Conservation (phyloP, 164 flowering plant species). For the Vitis rupestris region DNA sequence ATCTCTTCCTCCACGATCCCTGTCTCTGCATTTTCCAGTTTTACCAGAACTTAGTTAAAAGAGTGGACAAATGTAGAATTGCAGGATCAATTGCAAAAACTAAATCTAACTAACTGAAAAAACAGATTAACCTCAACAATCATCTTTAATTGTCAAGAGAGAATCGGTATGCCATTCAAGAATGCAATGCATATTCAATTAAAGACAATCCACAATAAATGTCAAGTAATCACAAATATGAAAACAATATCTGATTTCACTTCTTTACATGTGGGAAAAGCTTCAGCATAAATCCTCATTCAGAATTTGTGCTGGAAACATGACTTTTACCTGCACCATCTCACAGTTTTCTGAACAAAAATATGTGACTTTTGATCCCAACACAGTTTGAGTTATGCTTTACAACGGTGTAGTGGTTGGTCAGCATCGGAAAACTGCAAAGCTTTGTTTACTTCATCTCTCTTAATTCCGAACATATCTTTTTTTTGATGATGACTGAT, state of each 20-base stretch:
- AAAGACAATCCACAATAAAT: neutral
- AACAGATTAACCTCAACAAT: neutral
- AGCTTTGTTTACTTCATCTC: constrained; percentile 64
- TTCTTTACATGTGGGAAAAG: constrained; percentile 1
- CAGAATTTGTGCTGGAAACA: constrained; percentile 29
- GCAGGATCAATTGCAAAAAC: neutral
- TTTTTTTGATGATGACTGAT: constrained; percentile 37
- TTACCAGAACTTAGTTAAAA: constrained; percentile 1
- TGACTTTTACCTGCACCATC: constrained; percentile 64
- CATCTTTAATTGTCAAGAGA: neutral
- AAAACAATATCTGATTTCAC: constrained; percentile 1
- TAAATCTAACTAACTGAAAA: neutral
- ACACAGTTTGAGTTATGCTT: constrained; percentile 45
- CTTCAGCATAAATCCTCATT: constrained; percentile 17
- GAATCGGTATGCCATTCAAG: too few species aligned
- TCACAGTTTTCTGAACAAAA: constrained; percentile 45
- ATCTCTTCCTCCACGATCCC: constrained; percentile 37
- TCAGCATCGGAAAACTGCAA: constrained; percentile 65
- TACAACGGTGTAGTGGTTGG: constrained; percentile 46
- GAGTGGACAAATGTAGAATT: constrained; percentile 2
- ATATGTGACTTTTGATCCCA: constrained; percentile 46
- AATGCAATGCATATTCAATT: too few species aligned
- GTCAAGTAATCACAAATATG: neutral
- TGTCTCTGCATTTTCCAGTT: constrained; percentile 17
- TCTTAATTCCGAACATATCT: constrained; percentile 52